Evolutionary conservation across 495 filamentous ascomycete species (phyloP).

Genomic region (Parathielavia appendiculata): DNA sequence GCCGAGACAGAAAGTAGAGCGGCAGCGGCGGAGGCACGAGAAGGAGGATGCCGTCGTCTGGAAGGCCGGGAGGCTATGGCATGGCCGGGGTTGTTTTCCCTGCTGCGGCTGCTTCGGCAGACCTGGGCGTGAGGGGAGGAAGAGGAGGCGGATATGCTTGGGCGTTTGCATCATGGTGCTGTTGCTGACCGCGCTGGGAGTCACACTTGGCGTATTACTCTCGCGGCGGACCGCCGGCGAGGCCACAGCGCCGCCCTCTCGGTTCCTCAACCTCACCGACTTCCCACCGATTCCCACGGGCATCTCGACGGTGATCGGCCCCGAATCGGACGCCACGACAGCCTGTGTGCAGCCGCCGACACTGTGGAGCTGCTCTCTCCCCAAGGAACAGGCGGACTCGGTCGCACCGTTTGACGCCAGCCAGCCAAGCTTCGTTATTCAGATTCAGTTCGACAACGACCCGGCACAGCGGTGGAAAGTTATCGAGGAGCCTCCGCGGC

Average conservation of each 20-base stretch:
- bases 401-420: slow-evolving; percentile 55
- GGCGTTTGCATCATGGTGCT: slow-evolving; percentile 50
- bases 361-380: slow-evolving; percentile 77
- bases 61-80: slow-evolving; percentile 55
- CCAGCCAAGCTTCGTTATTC: slow-evolving; percentile 70
- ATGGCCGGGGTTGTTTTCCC: slow-evolving; percentile 54
- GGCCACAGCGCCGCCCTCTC: slow-evolving; percentile 31
- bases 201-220: slow-evolving; percentile 58
- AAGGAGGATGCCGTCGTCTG: slow-evolving; percentile 55
- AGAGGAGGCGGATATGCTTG: slow-evolving; percentile 57
- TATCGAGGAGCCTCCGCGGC: slow-evolving; percentile 29
- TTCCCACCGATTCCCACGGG: slow-evolving; percentile 85
- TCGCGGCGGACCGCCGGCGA: slow-evolving; percentile 41
- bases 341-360: slow-evolving; percentile 64
- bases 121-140: slow-evolving; percentile 57
- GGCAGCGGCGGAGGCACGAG: slow-evolving; percentile 53
- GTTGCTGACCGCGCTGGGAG: slow-evolving; percentile 52
- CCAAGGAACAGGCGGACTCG: slow-evolving; percentile 62
- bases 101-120: slow-evolving; percentile 57
- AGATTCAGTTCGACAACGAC: slow-evolving; percentile 75
- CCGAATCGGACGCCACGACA: slow-evolving; percentile 52
- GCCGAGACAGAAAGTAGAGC: slow-evolving; percentile 36
- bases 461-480: slow-evolving; percentile 47
- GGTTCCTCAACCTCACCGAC: slow-evolving; percentile 76
- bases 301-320: slow-evolving; percentile 65